Evolutionary conservation across 371 early-diverging fungal genomes (phyloP).

Genomic region (Mucor saturninus): DNA sequence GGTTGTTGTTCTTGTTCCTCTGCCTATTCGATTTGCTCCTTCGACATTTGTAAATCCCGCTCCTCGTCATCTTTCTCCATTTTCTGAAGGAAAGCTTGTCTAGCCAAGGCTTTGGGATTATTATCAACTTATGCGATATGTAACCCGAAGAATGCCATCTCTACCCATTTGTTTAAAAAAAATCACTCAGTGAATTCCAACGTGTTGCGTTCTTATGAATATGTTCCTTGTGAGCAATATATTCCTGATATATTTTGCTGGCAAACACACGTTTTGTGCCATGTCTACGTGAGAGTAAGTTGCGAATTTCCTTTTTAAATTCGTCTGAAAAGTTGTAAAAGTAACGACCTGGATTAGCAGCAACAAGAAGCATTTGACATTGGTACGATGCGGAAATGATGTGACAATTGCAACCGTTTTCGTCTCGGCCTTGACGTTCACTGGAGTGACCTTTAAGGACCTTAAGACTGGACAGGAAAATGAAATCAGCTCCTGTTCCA

Average conservation of each 20-base stretch:
- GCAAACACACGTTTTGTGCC: constrained; percentile 87
- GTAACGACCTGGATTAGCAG: constrained; percentile 75
- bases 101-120: constrained; percentile 82
- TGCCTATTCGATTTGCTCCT: constrained; percentile 79
- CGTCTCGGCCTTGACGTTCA: constrained; percentile 91
- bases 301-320: constrained; percentile 74
- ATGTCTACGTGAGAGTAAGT: constrained; percentile 75
- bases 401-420: constrained; percentile 97
- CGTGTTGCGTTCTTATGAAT: constrained; percentile 96
- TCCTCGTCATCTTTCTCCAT: constrained; percentile 89
- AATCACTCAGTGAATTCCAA: constrained; percentile 91
- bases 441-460: constrained; percentile 94
- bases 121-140: constrained; percentile 92
- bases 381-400: constrained; percentile 90
- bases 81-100: constrained; percentile 81
- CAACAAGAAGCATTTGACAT: constrained; percentile 90
- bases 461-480: constrained; percentile 65
- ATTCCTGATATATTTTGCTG: constrained; percentile 95
- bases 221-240: constrained; percentile 88
- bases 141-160: constrained; percentile 84
- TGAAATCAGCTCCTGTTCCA: too few species aligned
- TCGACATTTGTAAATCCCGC: constrained; percentile 72
- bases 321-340: constrained; percentile 72
- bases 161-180: constrained; percentile 82
- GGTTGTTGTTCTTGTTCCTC: constrained; percentile 47